A percentile compares a stretch with the other conserved stretches of the same genome.
These are phyloP conservation scores for Euphorbia schlechtendalii DNA, from an alignment of 441 rosid genomes.

Conservation along the genomic window DNA sequence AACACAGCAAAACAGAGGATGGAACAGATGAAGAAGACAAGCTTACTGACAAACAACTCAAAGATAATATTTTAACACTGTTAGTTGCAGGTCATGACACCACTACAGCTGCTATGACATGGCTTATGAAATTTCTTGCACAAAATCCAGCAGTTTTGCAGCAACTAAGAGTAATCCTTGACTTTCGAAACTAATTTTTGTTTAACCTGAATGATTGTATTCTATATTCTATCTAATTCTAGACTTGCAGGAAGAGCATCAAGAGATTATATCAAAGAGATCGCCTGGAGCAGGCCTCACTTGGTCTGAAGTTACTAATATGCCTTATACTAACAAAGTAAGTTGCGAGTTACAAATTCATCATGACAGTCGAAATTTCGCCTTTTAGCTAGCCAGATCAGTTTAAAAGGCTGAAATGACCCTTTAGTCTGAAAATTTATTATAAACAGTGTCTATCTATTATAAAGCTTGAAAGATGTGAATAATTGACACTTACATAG, in stretches of 20 bases:
- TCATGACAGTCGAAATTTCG: neutral
- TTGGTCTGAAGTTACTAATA: conserved; percentile 51
- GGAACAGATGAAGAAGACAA: conserved; percentile 32
- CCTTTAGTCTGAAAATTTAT: neutral
- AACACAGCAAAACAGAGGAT: conserved; percentile 32
- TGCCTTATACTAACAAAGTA: conserved; percentile 59
- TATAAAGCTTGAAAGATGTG: neutral
- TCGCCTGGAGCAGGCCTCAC: conserved; percentile 31
- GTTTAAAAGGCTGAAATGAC: neutral
- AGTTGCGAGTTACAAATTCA: conserved; percentile 10
- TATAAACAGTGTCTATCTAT: neutral
- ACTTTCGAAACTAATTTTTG: neutral
- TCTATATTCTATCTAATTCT: conserved; percentile 1
- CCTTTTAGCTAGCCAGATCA: neutral
- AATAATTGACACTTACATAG: conserved; percentile 18
- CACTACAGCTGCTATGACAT: conserved; percentile 59
- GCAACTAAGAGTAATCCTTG: conserved; percentile 36
- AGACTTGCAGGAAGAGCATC: conserved; percentile 45
- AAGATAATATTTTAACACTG: conserved; percentile 55
- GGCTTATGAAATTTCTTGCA: conserved; percentile 49
- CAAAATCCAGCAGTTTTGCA: conserved; percentile 46
- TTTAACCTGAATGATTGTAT: neutral
- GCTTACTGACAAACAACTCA: conserved; percentile 48
- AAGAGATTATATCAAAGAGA: conserved; percentile 29
- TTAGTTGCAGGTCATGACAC: conserved; percentile 69